Conservation (phyloP, 306 rosid genomes). For the Trichosanthes truncata region DNA sequence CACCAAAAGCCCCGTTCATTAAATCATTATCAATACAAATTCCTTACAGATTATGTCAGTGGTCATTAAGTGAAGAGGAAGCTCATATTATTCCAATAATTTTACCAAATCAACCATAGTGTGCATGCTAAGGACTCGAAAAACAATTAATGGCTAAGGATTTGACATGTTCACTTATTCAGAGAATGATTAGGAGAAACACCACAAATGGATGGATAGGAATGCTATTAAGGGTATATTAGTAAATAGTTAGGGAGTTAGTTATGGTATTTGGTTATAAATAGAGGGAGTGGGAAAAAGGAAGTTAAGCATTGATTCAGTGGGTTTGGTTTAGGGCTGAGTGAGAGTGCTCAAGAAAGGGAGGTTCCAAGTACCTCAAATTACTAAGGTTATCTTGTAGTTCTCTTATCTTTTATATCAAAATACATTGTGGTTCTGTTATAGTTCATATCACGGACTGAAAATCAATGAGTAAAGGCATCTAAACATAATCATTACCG, state of each 20-base stretch:
- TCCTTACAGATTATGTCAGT: neutral
- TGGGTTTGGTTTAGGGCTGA: no score
- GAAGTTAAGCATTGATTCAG: no score
- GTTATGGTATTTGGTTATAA: no score
- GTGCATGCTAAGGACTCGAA: neutral
- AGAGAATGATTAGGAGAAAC: neutral
- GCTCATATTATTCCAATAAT: neutral
- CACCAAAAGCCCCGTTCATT: neutral
- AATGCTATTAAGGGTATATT: no score
- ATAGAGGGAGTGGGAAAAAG: no score
- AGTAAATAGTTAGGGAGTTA: no score
- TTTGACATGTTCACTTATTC: neutral
- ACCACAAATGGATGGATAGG: neutral
- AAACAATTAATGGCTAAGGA: neutral
- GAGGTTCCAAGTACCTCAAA: no score
- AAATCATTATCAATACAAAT: neutral
- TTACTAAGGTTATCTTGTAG: no score
- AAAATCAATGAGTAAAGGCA: constrained; percentile 5
- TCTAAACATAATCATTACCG: constrained; percentile 36
- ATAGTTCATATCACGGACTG: no score
- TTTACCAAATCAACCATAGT: neutral
- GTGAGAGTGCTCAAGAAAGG: no score
- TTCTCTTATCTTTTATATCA: no score
- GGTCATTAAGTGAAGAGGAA: neutral
- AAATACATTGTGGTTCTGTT: no score